Percentiles rank a stretch among this genome's conserved stretches.
Conservation (phyloP, 2,329 filamentous ascomycete genomes). For the Chlorencoelia australis region DNA sequence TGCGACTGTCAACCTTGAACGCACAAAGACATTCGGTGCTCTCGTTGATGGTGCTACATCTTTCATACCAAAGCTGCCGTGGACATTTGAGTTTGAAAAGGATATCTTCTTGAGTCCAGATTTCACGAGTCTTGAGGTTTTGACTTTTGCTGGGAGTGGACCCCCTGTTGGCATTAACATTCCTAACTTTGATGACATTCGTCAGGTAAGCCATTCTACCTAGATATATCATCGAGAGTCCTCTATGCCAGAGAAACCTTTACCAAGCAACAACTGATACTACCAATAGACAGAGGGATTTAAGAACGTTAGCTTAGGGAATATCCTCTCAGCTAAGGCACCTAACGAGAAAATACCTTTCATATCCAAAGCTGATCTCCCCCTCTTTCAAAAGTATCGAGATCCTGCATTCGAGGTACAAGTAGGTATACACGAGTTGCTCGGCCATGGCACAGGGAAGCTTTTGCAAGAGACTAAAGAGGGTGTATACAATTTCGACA, state of each 20-base stretch:
- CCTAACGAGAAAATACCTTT: constrained; percentile 90
- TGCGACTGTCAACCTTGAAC: constrained; percentile 79
- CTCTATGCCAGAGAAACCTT: too few relatives aligned
- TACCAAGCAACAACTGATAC: too few relatives aligned
- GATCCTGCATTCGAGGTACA: constrained; percentile 90
- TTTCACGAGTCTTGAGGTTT: constrained; percentile 87
- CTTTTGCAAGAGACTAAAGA: constrained; percentile 79
- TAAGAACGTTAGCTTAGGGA: constrained; percentile 90
- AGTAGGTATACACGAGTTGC: constrained; percentile 86
- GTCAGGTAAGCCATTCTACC: too few relatives aligned
- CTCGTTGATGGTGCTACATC: constrained; percentile 71
- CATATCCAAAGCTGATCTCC: constrained; percentile 68
- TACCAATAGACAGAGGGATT: constrained; percentile 78
- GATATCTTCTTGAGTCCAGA: constrained; percentile 92
- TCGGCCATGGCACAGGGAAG: constrained; percentile 85
- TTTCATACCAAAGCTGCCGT: constrained; percentile 84
- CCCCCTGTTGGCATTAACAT: constrained; percentile 62
- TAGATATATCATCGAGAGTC: too few relatives aligned
- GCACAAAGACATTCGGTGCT: constrained; percentile 77
- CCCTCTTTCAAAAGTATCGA: constrained; percentile 70
- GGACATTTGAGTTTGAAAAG: constrained; percentile 85
- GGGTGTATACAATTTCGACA: constrained; percentile 82
- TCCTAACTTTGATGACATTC: too few relatives aligned
- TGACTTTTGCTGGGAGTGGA: constrained; percentile 62
- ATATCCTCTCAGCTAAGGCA: constrained; percentile 83